Conservation (phyloP, 1,284 basidiomycete genomes). For the Papiliotrema flavescens region DNA sequence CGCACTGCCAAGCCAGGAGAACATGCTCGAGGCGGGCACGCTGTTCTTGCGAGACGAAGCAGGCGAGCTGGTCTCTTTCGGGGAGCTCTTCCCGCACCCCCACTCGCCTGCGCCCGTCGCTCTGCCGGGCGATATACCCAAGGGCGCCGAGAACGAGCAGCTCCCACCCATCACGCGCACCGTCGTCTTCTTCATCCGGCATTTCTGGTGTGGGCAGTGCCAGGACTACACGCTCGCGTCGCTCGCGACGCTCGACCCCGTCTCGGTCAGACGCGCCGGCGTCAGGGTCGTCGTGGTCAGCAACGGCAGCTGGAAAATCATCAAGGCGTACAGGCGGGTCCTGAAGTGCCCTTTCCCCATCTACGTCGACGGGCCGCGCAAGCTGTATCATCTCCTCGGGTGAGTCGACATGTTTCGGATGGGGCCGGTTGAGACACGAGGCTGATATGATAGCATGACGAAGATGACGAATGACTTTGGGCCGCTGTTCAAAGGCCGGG, state of each 20-base stretch:
- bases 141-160: not conserved
- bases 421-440: not conserved
- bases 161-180: conserved; percentile 19
- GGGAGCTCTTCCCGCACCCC: conserved; percentile 31
- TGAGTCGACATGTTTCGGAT: conserved; percentile 11
- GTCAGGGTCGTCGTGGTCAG: conserved; percentile 41
- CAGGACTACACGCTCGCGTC: conserved; percentile 46
- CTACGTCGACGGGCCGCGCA: conserved; percentile 42
- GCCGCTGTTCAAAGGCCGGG: conserved; percentile 32
- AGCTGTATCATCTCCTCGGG: conserved; percentile 44
- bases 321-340: conserved; percentile 43
- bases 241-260: conserved; percentile 37
- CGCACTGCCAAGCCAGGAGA: conserved; percentile 25
- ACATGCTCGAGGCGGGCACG: conserved; percentile 38
- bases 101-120: not conserved
- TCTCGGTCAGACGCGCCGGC: conserved; percentile 31
- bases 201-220: conserved; percentile 49
- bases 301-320: conserved; percentile 45
- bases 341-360: conserved; percentile 48
- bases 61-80: conserved; percentile 35
- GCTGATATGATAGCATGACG: conserved; percentile 30
- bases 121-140: not conserved
- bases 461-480: conserved; percentile 40
- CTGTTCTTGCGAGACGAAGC: conserved; percentile 38
- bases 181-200: conserved; percentile 44